phyloP scores from a whole-genome alignment of 2,329 filamentous ascomycete genomes.

The Blastomyces percursus region DNA sequence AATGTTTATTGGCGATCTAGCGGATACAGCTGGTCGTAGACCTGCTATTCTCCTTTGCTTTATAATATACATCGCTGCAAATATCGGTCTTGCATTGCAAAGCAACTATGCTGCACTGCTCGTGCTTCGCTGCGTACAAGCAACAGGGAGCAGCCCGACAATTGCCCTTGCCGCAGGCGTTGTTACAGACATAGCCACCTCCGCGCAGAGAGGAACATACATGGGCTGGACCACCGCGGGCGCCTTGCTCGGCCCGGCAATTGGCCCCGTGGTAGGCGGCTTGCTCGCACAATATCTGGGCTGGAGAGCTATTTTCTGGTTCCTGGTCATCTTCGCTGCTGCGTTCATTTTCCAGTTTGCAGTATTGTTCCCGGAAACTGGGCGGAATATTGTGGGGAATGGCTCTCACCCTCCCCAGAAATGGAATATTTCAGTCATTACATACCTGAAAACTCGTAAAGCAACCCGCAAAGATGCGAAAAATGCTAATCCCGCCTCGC shows the following conservation, averaged over 20 bases:
- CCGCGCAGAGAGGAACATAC: conserved; percentile 59
- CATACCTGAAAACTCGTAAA: conserved; percentile 17
- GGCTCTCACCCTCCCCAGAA: conserved; percentile 22
- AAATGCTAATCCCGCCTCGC: not conserved
- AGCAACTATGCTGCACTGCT: conserved; percentile 48
- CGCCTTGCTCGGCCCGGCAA: conserved; percentile 39
- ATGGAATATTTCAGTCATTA: conserved; percentile 13
- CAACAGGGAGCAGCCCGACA: conserved; percentile 54
- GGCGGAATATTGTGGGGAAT: conserved; percentile 29
- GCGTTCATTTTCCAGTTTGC: conserved; percentile 45
- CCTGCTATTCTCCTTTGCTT: conserved; percentile 51
- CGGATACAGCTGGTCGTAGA: conserved; percentile 50
- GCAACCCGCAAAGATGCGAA: not conserved
- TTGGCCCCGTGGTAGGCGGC: conserved; percentile 55
- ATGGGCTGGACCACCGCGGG: conserved; percentile 56
- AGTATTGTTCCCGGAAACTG: conserved; percentile 46
- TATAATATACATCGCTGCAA: conserved; percentile 46
- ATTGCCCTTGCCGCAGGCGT: conserved; percentile 62
- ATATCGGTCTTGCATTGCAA: conserved; percentile 51
- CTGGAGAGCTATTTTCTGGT: conserved; percentile 62
- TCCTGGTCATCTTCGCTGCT: conserved; percentile 44
- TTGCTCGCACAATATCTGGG: conserved; percentile 52
- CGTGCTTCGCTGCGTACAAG: conserved; percentile 52
- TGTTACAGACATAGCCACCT: conserved; percentile 59
- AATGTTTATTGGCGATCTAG: conserved; percentile 51